Base-by-base conservation (phyloP, 352 stramenopile genomes). In the Plasmopara viticola region DNA sequence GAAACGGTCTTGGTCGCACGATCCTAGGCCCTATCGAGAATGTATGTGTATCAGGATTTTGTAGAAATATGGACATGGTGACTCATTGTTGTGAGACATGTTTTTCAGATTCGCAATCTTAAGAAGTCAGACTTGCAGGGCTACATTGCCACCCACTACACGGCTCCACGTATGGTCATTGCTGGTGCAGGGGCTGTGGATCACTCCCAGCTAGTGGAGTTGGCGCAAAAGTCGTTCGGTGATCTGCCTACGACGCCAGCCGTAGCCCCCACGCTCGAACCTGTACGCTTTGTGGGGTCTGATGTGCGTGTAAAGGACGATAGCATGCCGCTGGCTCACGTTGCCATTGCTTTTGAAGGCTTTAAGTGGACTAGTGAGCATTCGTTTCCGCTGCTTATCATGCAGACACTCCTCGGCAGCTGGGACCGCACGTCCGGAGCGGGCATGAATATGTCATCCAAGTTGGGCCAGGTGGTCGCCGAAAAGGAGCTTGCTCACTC, bases 131-230 rank as follows among this genome's bases (percentile, higher is more conserved):
- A 99, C 74, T 78, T 99, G 14, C 62, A 92, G 52, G 82, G 97
- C 66, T 99, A 99, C 86, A 98, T 99, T 52, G 84, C 96, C 20
- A 99, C 96, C n/a, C 96, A 99, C 85, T 99, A 99, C 84, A 98
- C 96, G 25, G 96, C 97, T n/a, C 93, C 95, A 17, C 88, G 95
- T 43, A 99, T 99, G 89, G 97, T 99, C 15, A 93, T 99, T 63
- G 96, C 96, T 42, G 97, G 96, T 53, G 97, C 97, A 14, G 97
- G 97, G 53, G 94, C 90, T 47, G 83, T 99, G 29, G 88, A 99
- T 65, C 97, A 99, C 84, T 76, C 78, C 35, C 70, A 98, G 72
- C 70, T 99, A n/a, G 97, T 98, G 53, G 87, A 97, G 42, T 77
- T 99, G 56, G 96, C 95, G 7, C 79, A 98, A 58, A 85, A 98